phyloP scores from a whole-genome alignment of 805 yeast genomes.

The Starmerella sp. region DNA sequence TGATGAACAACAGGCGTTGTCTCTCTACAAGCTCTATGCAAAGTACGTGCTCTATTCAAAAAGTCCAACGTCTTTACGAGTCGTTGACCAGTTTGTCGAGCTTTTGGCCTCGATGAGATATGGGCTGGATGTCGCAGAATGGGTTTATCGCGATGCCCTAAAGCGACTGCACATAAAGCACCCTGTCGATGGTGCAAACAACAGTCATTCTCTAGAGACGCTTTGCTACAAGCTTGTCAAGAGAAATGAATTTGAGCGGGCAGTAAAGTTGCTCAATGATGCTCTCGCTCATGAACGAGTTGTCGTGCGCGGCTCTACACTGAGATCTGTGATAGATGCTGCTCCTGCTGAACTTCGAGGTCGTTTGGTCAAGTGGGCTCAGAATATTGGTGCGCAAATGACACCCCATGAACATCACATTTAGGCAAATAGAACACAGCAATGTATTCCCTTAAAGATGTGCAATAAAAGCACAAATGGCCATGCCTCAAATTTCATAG shows the following conservation, averaged over 20 bases:
- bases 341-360: slow-evolving; percentile 2
- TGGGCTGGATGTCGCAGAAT: slow-evolving; percentile 20
- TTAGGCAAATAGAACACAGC: too few relatives aligned
- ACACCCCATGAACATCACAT: too few relatives aligned
- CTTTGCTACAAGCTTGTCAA: slow-evolving; percentile 13
- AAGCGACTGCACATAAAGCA: slow-evolving; percentile 6
- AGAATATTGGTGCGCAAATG: not conserved
- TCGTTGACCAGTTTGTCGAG: slow-evolving; percentile 23
- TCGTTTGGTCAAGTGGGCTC: slow-evolving; percentile 2
- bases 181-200: slow-evolving; percentile 13
- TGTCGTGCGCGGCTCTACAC: slow-evolving; percentile 8
- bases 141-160: slow-evolving; percentile 17
- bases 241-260: slow-evolving; percentile 14
- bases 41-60: not conserved
- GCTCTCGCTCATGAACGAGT: slow-evolving; percentile 1
- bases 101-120: slow-evolving; percentile 13
- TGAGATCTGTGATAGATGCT: slow-evolving; percentile 8
- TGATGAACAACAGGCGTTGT: slow-evolving; percentile 6
- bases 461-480: too few relatives aligned
- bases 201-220: slow-evolving; percentile 14
- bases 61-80: slow-evolving; percentile 9
- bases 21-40: slow-evolving; percentile 17
- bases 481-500: too few relatives aligned
- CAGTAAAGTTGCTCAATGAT: slow-evolving; percentile 15
- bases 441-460: too few relatives aligned